Evolutionary conservation across 192 early-diverging fungal genomes (phyloP).

Genomic region (Entomortierella beljakovae): DNA sequence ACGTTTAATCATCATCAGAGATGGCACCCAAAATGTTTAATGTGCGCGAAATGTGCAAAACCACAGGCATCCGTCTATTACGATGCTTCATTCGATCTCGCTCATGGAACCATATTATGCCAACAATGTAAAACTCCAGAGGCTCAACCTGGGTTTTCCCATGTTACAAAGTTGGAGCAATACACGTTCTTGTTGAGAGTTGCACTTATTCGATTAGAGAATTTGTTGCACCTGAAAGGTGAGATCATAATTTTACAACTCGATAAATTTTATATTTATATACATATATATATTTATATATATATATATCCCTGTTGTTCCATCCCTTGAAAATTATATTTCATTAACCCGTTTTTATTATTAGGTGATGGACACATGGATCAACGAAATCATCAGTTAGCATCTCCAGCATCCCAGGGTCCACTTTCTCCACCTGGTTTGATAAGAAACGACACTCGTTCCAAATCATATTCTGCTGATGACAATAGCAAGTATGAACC

Average conservation of each 20-base stretch:
- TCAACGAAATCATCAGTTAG: slow-evolving; percentile 17
- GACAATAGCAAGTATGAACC: slow-evolving; percentile 54
- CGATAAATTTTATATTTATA: neutral
- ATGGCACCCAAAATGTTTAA: slow-evolving; percentile 89
- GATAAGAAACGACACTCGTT: slow-evolving; percentile 55
- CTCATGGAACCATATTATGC: slow-evolving; percentile 59
- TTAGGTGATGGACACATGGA: slow-evolving; percentile 48
- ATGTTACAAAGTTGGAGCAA: slow-evolving; percentile 90
- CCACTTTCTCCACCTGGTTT: slow-evolving; percentile 49
- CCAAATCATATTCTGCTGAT: slow-evolving; percentile 61
- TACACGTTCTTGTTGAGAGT: slow-evolving; percentile 90
- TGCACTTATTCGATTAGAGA: slow-evolving; percentile 84
- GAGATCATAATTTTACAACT: neutral
- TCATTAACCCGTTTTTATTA: neutral
- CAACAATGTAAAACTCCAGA: slow-evolving; percentile 62
- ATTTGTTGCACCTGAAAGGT: slow-evolving; percentile 72
- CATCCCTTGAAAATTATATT: too few relatives aligned
- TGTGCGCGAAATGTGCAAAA: slow-evolving; percentile 76
- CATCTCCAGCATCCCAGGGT: slow-evolving; percentile 16
- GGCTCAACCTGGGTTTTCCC: slow-evolving; percentile 65
- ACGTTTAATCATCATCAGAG: slow-evolving; percentile 69
- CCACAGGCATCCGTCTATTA: slow-evolving; percentile 56
- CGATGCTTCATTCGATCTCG: slow-evolving; percentile 64
- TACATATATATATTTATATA: too few relatives aligned
- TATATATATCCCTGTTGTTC: too few relatives aligned